These are phyloP conservation scores for Euphorbia tirucalli DNA, from an alignment of 345 rosid genomes.

Conservation along the genomic window DNA sequence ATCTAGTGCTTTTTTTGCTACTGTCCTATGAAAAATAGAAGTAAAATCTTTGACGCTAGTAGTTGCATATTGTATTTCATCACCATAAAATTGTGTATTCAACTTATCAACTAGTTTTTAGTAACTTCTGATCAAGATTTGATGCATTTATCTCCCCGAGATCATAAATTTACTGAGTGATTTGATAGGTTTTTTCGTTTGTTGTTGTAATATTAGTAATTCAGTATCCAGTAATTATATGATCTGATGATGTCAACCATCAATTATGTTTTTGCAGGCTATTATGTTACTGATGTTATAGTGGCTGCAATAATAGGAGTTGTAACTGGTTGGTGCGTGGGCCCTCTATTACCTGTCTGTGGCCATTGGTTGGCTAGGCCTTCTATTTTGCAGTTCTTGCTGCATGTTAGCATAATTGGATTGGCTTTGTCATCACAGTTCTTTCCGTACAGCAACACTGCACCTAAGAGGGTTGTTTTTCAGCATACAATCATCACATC, in stretches of 20 bases:
- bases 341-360: conserved; percentile 75
- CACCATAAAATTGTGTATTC: neutral
- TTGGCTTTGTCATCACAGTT: conserved; percentile 84
- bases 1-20: neutral
- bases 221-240: neutral
- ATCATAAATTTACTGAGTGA: conserved; percentile 1
- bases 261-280: conserved; percentile 53
- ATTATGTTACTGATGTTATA: conserved; percentile 60
- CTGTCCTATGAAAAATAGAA: neutral
- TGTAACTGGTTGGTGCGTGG: conserved; percentile 75
- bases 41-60: neutral
- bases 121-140: neutral
- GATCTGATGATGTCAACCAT: neutral
- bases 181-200: neutral
- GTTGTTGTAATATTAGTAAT: neutral
- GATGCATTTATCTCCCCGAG: neutral
- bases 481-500: conserved; percentile 71
- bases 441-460: conserved; percentile 83
- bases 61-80: neutral
- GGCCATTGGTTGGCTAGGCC: conserved; percentile 79
- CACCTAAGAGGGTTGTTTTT: conserved; percentile 87
- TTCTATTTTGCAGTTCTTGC: conserved; percentile 62
- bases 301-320: conserved; percentile 71
- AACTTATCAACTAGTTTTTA: neutral
- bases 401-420: conserved; percentile 63